These are phyloP conservation scores for Albifimbria verrucaria DNA, from an alignment of 2,329 filamentous ascomycete species.

Conservation along the genomic window DNA sequence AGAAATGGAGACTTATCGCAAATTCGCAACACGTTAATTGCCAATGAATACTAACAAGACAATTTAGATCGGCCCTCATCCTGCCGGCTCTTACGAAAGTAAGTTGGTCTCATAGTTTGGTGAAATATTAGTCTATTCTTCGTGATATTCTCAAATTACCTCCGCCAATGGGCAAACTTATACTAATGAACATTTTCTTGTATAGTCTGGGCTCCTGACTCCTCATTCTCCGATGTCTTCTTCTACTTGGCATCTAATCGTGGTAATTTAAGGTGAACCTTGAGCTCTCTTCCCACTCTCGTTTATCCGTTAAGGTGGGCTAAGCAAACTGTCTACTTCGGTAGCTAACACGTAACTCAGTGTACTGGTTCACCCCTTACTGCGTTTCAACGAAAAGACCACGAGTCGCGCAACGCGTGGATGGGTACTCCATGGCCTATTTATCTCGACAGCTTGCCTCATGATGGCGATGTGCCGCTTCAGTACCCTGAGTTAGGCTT, in stretches of 20 bases:
- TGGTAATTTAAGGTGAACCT: conserved; percentile 24
- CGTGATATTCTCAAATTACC: background rate
- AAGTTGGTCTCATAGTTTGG: conserved; percentile 11
- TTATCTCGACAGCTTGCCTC: conserved; percentile 24
- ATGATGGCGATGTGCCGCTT: conserved; percentile 21
- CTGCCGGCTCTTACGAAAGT: conserved; percentile 32
- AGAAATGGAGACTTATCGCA: background rate
- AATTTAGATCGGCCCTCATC: conserved; percentile 25
- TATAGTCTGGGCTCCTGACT: conserved; percentile 29
- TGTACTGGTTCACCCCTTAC: conserved; percentile 29
- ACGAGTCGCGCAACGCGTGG: conserved; percentile 29
- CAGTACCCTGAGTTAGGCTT: conserved; percentile 29
- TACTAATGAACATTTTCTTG: too few relatives aligned
- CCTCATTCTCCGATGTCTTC: conserved; percentile 31
- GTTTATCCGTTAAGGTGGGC: background rate
- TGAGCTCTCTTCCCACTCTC: conserved; percentile 3
- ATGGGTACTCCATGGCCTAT: conserved; percentile 30
- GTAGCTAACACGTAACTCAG: conserved; percentile 9
- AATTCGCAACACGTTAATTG: background rate
- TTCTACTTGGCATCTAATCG: conserved; percentile 29
- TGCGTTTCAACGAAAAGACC: conserved; percentile 24
- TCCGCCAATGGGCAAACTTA: background rate
- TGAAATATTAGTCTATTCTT: too few relatives aligned
- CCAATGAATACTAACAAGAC: background rate
- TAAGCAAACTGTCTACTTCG: too few relatives aligned